Evolutionary conservation across 352 stramenopile genomes (phyloP), one percentile per base, ranked within the genome.

Genomic region (Phytophthora palmivora): DNA sequence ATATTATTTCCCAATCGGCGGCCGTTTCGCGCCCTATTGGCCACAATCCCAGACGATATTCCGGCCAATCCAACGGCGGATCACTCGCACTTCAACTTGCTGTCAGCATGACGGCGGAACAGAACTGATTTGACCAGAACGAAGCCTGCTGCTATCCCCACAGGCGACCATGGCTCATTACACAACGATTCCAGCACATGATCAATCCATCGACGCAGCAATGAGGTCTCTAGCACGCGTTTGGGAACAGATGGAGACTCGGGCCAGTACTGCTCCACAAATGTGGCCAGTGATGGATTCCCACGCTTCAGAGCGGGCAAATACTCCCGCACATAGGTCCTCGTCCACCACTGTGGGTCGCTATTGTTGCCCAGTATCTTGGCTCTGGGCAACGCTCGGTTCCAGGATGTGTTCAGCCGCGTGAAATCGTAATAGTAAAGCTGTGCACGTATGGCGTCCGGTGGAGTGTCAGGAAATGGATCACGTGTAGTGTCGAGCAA

Each of bases 361-460:
- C 21, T 66, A 2, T 22, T 43, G 24, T 67, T 70, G 14, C 53
- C 28, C 18, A 87, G 22, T 8, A 87, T 70, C 26, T 59, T 65
- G 8, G 53, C 63, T 1, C 47, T 75, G 3, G 76, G 67, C 1
- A 80, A 39, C n/a, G 49, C 43, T 9, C 63, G 64, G 19, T 68
- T 76, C 87, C 83, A 96, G 18, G 83, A 58, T n/a, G 71, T 87
- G 21, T 91, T 74, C 15, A 79, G 34, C 8, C 89, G 68, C 26
- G 88, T 96, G 46, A 95, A 97, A 69, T 95, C 91, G 67, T 97
- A 97, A 43, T 92, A 74, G 67, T 95, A 96, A 15, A 95, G 60
- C 22, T 76, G 71, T 12, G 83, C 82, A 28, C 86, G 82, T 32
- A 87, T 75, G 19, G 72, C 72, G 19, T 79, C 61, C 2, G 84